phyloP scores from a whole-genome alignment of 495 filamentous ascomycete genomes.

The Neurospora sp. region DNA sequence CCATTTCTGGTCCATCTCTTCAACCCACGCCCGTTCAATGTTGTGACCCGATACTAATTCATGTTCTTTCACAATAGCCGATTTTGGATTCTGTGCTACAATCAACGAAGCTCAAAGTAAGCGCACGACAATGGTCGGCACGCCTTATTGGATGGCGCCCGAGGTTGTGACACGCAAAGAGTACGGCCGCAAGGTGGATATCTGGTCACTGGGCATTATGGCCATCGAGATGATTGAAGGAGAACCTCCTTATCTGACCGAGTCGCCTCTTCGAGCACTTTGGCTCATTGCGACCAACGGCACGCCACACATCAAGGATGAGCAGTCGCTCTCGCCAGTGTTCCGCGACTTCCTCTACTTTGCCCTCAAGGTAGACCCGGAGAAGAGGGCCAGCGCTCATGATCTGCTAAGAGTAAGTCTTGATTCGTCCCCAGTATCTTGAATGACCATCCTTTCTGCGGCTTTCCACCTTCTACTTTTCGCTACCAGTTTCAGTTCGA shows the following conservation, averaged over 20 bases:
- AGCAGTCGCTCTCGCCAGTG: conserved; percentile 64
- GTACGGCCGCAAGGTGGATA: conserved; percentile 96
- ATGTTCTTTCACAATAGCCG: conserved; percentile 47
- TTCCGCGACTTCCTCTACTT: conserved; percentile 87
- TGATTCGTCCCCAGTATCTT: background rate
- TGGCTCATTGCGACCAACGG: conserved; percentile 97
- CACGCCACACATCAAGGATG: conserved; percentile 90
- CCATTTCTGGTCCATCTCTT: background rate
- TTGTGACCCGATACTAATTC: conserved; percentile 15
- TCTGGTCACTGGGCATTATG: conserved; percentile 98
- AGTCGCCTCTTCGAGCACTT: conserved; percentile 84
- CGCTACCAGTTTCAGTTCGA: conserved; percentile 13
- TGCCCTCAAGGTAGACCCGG: conserved; percentile 89
- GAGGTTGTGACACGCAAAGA: conserved; percentile 96
- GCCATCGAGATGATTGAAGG: conserved; percentile 99
- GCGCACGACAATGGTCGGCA: conserved; percentile 98
- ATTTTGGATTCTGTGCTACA: conserved; percentile 98
- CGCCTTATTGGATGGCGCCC: conserved; percentile 99
- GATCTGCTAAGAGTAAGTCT: conserved; percentile 73
- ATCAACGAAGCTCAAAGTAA: conserved; percentile 97
- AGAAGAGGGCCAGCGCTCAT: conserved; percentile 89
- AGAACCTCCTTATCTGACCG: conserved; percentile 92
- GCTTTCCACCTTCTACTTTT: conserved; percentile 3
- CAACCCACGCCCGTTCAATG: background rate
- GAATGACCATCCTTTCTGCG: background rate